Conservation (phyloP, 2,329 filamentous ascomycete genomes). For the Nakataea oryzae region DNA sequence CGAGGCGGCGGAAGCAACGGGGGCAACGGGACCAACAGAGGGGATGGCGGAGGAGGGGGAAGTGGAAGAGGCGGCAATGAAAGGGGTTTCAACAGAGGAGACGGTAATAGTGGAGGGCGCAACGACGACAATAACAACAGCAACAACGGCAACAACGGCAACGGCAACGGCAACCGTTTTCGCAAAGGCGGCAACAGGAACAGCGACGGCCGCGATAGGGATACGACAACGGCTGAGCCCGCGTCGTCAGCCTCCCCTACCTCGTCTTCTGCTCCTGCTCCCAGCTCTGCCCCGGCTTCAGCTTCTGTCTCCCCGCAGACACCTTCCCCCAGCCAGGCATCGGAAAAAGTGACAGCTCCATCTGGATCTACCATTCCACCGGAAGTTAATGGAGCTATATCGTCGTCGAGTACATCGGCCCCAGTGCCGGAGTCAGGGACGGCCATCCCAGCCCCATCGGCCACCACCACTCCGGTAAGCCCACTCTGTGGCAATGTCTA, state of each 20-base stretch:
- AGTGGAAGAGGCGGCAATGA: too few species aligned
- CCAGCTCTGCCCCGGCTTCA: not conserved
- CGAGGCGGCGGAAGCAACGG: constrained; percentile 3
- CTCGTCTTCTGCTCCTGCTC: not conserved
- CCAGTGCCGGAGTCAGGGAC: too few species aligned
- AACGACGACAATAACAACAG: constrained; percentile 2
- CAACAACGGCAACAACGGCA: not conserved
- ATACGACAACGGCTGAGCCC: not conserved
- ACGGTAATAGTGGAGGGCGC: not conserved
- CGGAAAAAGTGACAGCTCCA: not conserved
- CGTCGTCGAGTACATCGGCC: not conserved
- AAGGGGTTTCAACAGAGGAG: constrained; percentile 6
- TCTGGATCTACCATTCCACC: not conserved
- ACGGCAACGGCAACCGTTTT: constrained; percentile 4
- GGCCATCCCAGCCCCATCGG: too few species aligned
- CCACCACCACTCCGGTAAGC: too few species aligned
- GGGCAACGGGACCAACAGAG: not conserved
- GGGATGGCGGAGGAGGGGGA: constrained; percentile 1
- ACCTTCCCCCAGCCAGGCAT: not conserved
- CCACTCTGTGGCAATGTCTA: too few species aligned
- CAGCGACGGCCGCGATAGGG: not conserved
- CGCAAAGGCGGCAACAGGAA: not conserved
- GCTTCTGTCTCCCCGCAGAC: too few species aligned
- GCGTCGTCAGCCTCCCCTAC: not conserved
- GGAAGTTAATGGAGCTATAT: not conserved